These are phyloP conservation scores for Claviceps monticola DNA, from an alignment of 2,329 filamentous ascomycete species.

Conservation along the genomic window DNA sequence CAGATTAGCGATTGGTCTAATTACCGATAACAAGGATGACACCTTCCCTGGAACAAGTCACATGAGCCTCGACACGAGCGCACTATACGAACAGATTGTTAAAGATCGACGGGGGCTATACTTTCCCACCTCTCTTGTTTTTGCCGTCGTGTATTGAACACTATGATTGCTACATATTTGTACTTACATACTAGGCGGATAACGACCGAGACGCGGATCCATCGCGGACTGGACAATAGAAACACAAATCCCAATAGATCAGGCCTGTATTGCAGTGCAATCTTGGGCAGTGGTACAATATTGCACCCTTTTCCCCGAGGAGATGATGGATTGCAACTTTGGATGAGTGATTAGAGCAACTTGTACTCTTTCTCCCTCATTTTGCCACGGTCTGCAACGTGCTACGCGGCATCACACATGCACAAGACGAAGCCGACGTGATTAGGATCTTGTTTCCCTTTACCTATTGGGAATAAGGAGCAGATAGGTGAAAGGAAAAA, in stretches of 20 bases:
- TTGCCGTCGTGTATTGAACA: not conserved
- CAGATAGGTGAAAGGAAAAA: not conserved
- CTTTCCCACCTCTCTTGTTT: not conserved
- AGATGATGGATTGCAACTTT: too few species aligned
- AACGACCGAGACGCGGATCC: not conserved
- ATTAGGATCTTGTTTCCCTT: too few species aligned
- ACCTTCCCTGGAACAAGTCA: too few species aligned
- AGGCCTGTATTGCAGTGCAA: not conserved
- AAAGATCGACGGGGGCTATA: not conserved
- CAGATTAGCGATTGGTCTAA: conserved; percentile 3
- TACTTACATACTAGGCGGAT: not conserved
- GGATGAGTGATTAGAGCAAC: too few species aligned
- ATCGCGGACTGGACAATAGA: not conserved
- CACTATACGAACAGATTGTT: not conserved
- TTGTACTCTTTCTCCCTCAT: too few species aligned
- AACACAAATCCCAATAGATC: not conserved
- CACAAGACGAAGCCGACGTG: not conserved
- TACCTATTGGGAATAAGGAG: not conserved
- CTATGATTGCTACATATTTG: not conserved
- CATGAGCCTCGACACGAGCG: not conserved
- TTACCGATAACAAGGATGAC: not conserved
- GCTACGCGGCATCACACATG: too few species aligned
- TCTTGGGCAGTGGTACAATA: not conserved
- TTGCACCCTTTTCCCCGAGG: not conserved
- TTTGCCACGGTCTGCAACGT: too few species aligned